Base-by-base conservation (phyloP, 1,139 yeast genomes). In the Suzukiozyma palmioleophila region DNA sequence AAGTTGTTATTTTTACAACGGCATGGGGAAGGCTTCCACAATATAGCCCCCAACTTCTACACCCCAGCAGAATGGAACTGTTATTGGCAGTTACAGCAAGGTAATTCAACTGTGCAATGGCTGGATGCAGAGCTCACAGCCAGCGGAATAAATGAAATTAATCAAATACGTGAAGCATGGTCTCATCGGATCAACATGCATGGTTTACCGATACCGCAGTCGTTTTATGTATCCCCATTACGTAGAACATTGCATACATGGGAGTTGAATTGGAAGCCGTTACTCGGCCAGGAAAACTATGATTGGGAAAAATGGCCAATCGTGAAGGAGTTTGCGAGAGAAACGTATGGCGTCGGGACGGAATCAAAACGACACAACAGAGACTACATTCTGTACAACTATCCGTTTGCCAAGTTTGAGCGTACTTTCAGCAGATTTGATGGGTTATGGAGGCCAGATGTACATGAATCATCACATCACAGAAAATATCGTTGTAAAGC, bases 11-110 rank as follows among this genome's bases (percentile, higher is more conserved):
- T 63, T 28, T 46, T 65, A 11, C 72, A 65, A 34, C 57, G 75
- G 45, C 75, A 69, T 41, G 73, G 71, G 7, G 64, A 67, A 49
- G 74, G 72, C 1, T 64, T 48, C 45, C 74, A 69, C 43, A 69
- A 69, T 40, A 54, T 59, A 16, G 71, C 65, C 0, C 58, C 58
- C 2, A 16, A 30, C 1, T 36, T 41, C 21, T 60, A 52, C 37
- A 36, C 45, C 25, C 15, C 38, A 2, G 38, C 44, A 0, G 59
- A 59, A 3, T 68, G 73, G 73, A 40, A 38, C 6, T 67, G 74
- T 43, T 52, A 53, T 38, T 65, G 64, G 61, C 62, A 60, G 32
- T 44, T 48, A 10, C 44, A 51, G 32, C 51, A 57, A 35, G 73
- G 73, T 3, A 56, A 61, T 40, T 63, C 56, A 4, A 53, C 52